Conservation (phyloP, 139 green algal genomes). For the Coelastrella sp. region DNA sequence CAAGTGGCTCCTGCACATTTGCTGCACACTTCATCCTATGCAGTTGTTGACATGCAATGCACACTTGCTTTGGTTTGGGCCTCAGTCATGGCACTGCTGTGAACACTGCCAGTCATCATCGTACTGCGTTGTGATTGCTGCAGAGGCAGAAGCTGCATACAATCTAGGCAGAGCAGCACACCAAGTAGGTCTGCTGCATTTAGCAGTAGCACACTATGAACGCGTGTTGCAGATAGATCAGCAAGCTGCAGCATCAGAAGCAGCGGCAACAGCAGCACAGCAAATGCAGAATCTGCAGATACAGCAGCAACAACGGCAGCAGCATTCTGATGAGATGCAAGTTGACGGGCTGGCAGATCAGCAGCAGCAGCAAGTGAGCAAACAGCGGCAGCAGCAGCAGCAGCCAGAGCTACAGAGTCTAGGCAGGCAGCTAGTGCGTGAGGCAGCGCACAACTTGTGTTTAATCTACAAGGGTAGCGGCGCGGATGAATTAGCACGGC, state of each 20-base stretch:
- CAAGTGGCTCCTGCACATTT: too few species aligned
- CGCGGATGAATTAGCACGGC: constrained; percentile 69
- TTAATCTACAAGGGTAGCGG: constrained; percentile 81
- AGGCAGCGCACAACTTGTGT: constrained; percentile 88
- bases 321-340: constrained; percentile 50
- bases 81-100: too few species aligned
- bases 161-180: constrained; percentile 89
- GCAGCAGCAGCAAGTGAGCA: not conserved
- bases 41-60: too few species aligned
- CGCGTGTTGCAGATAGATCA: constrained; percentile 28
- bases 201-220: constrained; percentile 72
- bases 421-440: constrained; percentile 62
- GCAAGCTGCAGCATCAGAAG: not conserved
- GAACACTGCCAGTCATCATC: too few species aligned
- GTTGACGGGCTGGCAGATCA: not conserved
- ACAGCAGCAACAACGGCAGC: constrained; percentile 32
- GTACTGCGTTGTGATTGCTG: not conserved
- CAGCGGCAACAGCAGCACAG: constrained; percentile 2
- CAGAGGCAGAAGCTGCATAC: constrained; percentile 66
- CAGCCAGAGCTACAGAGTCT: constrained; percentile 1
- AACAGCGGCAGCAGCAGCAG: not conserved
- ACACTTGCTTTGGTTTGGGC: too few species aligned
- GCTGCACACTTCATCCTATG: too few species aligned
- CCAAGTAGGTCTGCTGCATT: constrained; percentile 80
- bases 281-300: not conserved